Conservation (phyloP, 2,329 filamentous ascomycete genomes). For the Hymenoscyphus infarciens region DNA sequence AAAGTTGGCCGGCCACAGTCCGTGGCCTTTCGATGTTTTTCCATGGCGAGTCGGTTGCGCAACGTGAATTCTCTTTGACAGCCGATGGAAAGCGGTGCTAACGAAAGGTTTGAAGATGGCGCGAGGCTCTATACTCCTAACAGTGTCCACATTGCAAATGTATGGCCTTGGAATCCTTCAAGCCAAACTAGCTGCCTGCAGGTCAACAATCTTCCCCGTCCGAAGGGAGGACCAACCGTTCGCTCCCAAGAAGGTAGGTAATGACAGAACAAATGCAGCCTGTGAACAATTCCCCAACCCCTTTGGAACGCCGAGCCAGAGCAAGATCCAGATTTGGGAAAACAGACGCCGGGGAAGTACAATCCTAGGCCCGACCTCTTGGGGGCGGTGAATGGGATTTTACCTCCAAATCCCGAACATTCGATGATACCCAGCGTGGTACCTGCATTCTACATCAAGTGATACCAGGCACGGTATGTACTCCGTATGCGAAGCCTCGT, state of each 20-base stretch:
- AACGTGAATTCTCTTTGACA: not conserved
- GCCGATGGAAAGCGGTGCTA: not conserved
- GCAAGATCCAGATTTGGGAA: not conserved
- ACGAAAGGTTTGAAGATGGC: not conserved
- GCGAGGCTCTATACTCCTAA: too few species aligned
- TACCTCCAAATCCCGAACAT: not conserved
- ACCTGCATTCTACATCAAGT: not conserved
- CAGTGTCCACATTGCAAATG: not conserved
- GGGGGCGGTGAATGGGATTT: not conserved
- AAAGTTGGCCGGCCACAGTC: not conserved
- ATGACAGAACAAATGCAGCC: not conserved
- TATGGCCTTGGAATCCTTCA: not conserved
- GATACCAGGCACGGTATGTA: too few species aligned
- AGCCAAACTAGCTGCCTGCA: not conserved
- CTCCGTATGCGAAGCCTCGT: too few species aligned
- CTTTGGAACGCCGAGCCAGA: not conserved
- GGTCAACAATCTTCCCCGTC: not conserved
- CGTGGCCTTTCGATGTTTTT: not conserved
- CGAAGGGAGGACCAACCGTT: not conserved
- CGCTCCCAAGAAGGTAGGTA: not conserved
- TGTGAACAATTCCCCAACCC: not conserved
- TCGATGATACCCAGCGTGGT: not conserved
- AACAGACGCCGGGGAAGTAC: not conserved
- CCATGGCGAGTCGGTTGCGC: not conserved
- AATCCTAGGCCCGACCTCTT: not conserved